These are phyloP conservation scores for Prosopis cineraria DNA, from an alignment of 306 rosid species.

Conservation along the genomic window DNA sequence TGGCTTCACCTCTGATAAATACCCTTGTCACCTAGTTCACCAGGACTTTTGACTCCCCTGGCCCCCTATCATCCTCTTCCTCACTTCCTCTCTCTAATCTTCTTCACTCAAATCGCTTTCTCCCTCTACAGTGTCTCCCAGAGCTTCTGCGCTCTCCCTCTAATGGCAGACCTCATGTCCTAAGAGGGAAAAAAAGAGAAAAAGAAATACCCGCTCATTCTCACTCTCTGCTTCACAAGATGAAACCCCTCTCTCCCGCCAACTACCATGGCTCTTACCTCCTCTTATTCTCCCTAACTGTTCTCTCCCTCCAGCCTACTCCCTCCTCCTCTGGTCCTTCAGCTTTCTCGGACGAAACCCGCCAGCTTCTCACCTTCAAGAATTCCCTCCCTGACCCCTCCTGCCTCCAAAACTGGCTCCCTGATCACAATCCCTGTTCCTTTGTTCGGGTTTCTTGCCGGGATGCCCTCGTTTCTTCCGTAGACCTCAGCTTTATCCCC, in stretches of 20 bases:
- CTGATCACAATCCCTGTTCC: neutral
- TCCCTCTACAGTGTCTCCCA: neutral
- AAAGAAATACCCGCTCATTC: neutral
- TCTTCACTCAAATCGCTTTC: constrained; percentile 1
- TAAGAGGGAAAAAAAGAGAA: neutral
- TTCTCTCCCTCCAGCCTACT: neutral
- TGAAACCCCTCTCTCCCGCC: neutral
- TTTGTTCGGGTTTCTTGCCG: neutral
- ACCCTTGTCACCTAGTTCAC: neutral
- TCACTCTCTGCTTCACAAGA: neutral
- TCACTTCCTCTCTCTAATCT: neutral
- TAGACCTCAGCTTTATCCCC: neutral
- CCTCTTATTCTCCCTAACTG: neutral
- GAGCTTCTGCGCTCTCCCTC: constrained; percentile 10
- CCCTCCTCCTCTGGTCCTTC: neutral
- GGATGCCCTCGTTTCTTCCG: neutral
- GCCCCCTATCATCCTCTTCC: constrained; percentile 2
- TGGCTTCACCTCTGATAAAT: neutral
- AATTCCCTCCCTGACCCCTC: neutral
- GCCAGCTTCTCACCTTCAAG: neutral
- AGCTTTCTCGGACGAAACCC: neutral
- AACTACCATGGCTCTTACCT: neutral
- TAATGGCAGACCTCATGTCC: constrained; percentile 1
- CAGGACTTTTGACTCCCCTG: constrained; percentile 5
- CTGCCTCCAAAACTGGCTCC: neutral